A percentile compares a stretch with the other conserved stretches of the same genome.
phyloP scores from a whole-genome alignment of 2,329 filamentous ascomycete genomes.

The Neoarthrinium moseri region DNA sequence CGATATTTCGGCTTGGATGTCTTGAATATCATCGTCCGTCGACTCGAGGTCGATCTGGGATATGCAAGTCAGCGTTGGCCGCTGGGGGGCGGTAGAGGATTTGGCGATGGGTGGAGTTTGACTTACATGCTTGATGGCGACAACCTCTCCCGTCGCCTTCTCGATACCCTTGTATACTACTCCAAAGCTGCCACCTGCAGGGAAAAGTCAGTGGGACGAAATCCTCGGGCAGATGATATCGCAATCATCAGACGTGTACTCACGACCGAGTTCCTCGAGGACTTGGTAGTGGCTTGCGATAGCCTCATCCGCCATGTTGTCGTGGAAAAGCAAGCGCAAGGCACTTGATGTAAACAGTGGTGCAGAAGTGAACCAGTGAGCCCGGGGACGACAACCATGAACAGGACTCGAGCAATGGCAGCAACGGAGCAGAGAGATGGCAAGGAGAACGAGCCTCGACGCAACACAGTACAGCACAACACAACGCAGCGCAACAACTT shows the following conservation, averaged over 20 bases:
- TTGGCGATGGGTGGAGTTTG: neutral
- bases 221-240: neutral
- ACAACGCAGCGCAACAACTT: neutral
- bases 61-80: neutral
- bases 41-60: slow-evolving; percentile 94
- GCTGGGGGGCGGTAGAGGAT: neutral
- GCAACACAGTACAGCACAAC: slow-evolving; percentile 3
- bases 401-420: slow-evolving; percentile 12
- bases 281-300: slow-evolving; percentile 90
- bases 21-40: slow-evolving; percentile 96
- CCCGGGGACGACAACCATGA: slow-evolving; percentile 15
- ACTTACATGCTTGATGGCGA: slow-evolving; percentile 93
- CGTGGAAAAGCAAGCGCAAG: slow-evolving; percentile 13
- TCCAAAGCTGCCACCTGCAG: slow-evolving; percentile 85
- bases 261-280: slow-evolving; percentile 93
- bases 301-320: slow-evolving; percentile 56
- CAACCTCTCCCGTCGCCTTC: slow-evolving; percentile 83
- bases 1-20: slow-evolving; percentile 96
- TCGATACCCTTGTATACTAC: slow-evolving; percentile 97
- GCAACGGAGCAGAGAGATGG: slow-evolving; percentile 14
- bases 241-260: slow-evolving; percentile 36
- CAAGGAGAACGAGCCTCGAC: slow-evolving; percentile 11
- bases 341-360: neutral
- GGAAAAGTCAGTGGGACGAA: slow-evolving; percentile 10
- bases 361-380: slow-evolving; percentile 5